Percentiles rank a stretch among this genome's conserved stretches.
These are phyloP conservation scores for Westerdykella sp. DNA, from an alignment of 2,329 filamentous ascomycete genomes.

Conservation along the genomic window DNA sequence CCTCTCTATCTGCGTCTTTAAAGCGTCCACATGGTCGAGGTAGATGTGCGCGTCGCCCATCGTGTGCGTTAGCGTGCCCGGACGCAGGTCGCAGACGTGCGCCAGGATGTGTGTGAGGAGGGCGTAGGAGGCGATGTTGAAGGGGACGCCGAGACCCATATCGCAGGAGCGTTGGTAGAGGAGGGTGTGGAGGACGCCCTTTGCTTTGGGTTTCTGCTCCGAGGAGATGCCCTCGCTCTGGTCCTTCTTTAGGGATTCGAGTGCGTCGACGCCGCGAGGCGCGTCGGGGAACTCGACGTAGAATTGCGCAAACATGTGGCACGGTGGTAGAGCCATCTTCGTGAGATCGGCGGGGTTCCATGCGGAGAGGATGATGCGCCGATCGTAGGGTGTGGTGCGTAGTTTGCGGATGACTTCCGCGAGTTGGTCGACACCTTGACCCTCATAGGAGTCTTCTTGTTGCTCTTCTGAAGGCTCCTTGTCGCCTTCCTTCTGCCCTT, in stretches of 20 bases:
- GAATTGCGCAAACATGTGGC: conserved; percentile 97
- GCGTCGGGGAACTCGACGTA: conserved; percentile 68
- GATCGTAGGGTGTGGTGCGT: conserved; percentile 75
- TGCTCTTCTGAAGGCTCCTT: conserved; percentile 5
- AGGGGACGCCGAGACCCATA: conserved; percentile 94
- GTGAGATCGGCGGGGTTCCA: conserved; percentile 87
- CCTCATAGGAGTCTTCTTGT: conserved; percentile 68
- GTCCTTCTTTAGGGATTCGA: conserved; percentile 4
- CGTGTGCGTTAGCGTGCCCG: conserved; percentile 83
- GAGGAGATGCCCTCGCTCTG: conserved; percentile 8
- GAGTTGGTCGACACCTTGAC: conserved; percentile 87
- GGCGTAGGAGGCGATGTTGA: conserved; percentile 95
- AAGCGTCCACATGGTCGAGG: conserved; percentile 80
- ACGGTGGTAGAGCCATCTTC: conserved; percentile 88
- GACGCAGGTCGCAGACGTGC: conserved; percentile 74
- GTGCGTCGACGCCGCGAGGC: conserved; percentile 12
- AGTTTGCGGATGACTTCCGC: conserved; percentile 86
- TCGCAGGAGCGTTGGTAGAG: conserved; percentile 93
- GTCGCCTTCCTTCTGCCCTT: no score
- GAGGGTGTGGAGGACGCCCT: conserved; percentile 75
- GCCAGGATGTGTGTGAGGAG: conserved; percentile 93
- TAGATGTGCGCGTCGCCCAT: conserved; percentile 99
- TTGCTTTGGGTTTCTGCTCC: conserved; percentile 32
- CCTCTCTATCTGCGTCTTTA: conserved; percentile 71
- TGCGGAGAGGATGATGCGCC: conserved; percentile 81